These are phyloP conservation scores for Musa troglodytarum DNA, from an alignment of 176 grass and related monocot species.

Conservation along the genomic window DNA sequence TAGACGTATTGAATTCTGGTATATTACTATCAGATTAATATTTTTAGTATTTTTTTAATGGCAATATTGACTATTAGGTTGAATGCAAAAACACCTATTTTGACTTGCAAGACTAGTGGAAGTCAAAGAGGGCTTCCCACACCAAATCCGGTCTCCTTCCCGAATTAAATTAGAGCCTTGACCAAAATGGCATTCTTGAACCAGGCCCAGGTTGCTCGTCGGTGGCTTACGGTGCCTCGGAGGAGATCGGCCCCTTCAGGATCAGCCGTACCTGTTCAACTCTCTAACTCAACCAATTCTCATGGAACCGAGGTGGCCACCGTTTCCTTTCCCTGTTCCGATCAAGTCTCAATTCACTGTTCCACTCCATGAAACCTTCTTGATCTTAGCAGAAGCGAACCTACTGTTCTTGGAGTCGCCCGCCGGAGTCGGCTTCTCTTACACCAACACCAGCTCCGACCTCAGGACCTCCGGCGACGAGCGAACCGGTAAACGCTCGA, in stretches of 20 bases:
- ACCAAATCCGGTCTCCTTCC: no score
- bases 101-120: no score
- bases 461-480: constrained; percentile 71
- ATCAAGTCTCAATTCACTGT: no score
- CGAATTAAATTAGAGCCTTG: no score
- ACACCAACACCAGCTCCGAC: constrained; percentile 70
- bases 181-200: not conserved
- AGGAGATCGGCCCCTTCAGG: constrained; percentile 85
- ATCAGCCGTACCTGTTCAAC: constrained; percentile 56
- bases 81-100: no score
- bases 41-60: no score
- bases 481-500: constrained; percentile 48
- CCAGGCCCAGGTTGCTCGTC: constrained; percentile 93
- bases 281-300: constrained; percentile 74
- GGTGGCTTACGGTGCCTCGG: constrained; percentile 94
- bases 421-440: constrained; percentile 91
- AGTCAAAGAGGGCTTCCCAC: no score
- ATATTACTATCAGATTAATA: no score
- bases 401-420: constrained; percentile 87
- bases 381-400: constrained; percentile 59
- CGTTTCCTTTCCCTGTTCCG: no score
- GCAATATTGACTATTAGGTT: no score
- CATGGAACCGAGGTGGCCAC: constrained; percentile 72
- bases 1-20: no score
- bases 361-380: not conserved